Evolutionary conservation across 2,329 filamentous ascomycete genomes (phyloP).

Genomic region (Colletotrichum caudatum): DNA sequence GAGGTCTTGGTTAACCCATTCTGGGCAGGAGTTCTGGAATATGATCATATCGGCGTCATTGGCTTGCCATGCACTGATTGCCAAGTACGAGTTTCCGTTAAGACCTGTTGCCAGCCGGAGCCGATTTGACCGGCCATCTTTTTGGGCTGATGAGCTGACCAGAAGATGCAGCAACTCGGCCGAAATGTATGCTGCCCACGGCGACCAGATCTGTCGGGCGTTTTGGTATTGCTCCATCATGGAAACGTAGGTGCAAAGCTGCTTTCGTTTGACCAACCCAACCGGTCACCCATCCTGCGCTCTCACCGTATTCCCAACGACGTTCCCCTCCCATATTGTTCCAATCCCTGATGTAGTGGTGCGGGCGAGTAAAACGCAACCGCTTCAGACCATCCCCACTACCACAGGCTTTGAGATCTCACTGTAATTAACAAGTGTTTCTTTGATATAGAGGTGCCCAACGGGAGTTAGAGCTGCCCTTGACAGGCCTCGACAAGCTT

Average conservation of each 20-base stretch:
- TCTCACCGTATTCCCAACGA: background rate
- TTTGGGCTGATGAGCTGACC: background rate
- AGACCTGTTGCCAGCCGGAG: background rate
- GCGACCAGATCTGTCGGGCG: slow-evolving; percentile 64
- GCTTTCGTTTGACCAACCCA: background rate
- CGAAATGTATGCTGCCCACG: slow-evolving; percentile 60
- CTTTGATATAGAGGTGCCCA: slow-evolving; percentile 60
- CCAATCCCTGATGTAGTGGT: background rate
- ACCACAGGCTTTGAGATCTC: background rate
- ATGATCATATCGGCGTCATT: slow-evolving; percentile 67
- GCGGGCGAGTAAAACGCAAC: background rate
- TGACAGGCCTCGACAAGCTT: slow-evolving; percentile 65
- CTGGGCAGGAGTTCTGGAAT: slow-evolving; percentile 69
- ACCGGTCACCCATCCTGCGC: background rate
- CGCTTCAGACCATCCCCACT: no score
- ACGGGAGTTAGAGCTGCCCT: slow-evolving; percentile 68
- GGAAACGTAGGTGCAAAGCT: slow-evolving; percentile 58
- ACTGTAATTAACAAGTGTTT: slow-evolving; percentile 26
- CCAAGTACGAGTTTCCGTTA: slow-evolving; percentile 55
- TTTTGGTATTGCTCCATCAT: slow-evolving; percentile 70
- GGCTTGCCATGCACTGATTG: slow-evolving; percentile 67
- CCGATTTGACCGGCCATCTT: background rate
- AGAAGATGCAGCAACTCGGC: slow-evolving; percentile 52
- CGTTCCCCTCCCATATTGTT: slow-evolving; percentile 21
- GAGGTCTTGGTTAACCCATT: slow-evolving; percentile 13